Evolutionary conservation across 108 stramenopile species (phyloP), one percentile per base, ranked within the genome.

Genomic region (Fragilariopsis cylindrus): DNA sequence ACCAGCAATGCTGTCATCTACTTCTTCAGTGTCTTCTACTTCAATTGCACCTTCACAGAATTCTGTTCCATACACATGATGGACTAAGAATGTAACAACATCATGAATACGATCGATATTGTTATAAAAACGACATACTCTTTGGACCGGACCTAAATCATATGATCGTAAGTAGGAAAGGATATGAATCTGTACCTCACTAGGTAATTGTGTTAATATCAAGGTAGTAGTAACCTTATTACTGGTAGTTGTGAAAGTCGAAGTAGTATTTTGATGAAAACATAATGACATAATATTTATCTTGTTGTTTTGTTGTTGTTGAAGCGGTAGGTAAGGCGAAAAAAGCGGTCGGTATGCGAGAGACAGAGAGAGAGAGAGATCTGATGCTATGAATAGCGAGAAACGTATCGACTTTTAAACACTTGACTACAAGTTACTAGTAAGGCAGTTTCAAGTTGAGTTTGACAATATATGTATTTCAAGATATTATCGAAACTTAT

Each of bases 121-220:
- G 64, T 87, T 79, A 71, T 91, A 94, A 48, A 74, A 84, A 9
- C 60, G 73, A 70, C 90, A 91, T 46, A 89, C 85, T 48, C 82
- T 79, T 57, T 92, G 91, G 15, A 96, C 71, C 21, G 86, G 80
- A 30, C 81, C 70, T n/a, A 93, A 76, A 84, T 96, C 95, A 55
- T 82, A 90, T 52, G 95, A 91, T 50, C 95, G 73, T 39, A 96
- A 81, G 77, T 76, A 96, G n/a, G 87, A 91, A 9, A 96, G 65
- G 21, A 92, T 84, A 48, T 90, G 70, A 19, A 95, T 70, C 75
- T 92, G 90, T 0, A 91, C 45, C 60, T 92, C 91, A 15, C 71
- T 64, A 7, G 94, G 91, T 49, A 95, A 48, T 49, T 67, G 41
- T 3, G 48, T 53, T 45, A 77, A 46, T 49, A 48, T 52, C 6